Conservation (phyloP, 2,329 filamentous ascomycete species). For the Fusarium globosum region DNA sequence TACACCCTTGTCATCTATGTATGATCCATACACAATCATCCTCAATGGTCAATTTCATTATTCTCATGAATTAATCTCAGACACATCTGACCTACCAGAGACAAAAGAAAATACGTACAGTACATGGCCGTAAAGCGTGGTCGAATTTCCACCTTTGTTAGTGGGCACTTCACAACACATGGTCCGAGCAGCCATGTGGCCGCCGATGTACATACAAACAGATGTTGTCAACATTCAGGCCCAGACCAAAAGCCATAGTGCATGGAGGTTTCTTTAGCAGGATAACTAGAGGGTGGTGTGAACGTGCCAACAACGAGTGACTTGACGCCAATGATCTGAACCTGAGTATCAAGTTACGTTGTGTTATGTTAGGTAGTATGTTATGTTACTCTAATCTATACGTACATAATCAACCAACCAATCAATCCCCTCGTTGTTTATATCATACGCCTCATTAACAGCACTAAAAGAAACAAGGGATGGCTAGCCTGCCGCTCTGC, state of each 20-base stretch:
- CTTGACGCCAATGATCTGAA: not conserved
- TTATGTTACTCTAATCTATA: conserved; percentile 32
- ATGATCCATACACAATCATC: not conserved
- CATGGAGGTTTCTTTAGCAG: not conserved
- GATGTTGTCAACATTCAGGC: not conserved
- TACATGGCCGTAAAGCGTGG: not conserved
- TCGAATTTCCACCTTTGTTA: not conserved
- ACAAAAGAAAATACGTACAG: not conserved
- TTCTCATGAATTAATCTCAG: conserved; percentile 2
- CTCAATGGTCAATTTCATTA: not conserved
- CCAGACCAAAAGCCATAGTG: not conserved
- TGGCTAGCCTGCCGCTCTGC: conserved; percentile 7
- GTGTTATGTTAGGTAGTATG: conserved; percentile 1
- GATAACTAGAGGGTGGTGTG: not conserved
- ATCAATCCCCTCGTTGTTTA: conserved; percentile 15
- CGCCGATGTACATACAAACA: not conserved
- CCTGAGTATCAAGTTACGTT: conserved; percentile 7
- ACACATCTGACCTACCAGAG: not conserved
- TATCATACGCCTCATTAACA: conserved; percentile 29
- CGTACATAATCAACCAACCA: not conserved
- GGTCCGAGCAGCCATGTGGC: conserved; percentile 33
- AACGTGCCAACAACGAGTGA: not conserved
- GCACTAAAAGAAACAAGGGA: conserved; percentile 11
- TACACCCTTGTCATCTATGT: not conserved
- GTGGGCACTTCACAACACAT: conserved; percentile 6